Evolutionary conservation across 1,284 basidiomycete genomes (phyloP), one percentile per base, ranked within the genome.

Genomic region (Ceratobasidium sp.): DNA sequence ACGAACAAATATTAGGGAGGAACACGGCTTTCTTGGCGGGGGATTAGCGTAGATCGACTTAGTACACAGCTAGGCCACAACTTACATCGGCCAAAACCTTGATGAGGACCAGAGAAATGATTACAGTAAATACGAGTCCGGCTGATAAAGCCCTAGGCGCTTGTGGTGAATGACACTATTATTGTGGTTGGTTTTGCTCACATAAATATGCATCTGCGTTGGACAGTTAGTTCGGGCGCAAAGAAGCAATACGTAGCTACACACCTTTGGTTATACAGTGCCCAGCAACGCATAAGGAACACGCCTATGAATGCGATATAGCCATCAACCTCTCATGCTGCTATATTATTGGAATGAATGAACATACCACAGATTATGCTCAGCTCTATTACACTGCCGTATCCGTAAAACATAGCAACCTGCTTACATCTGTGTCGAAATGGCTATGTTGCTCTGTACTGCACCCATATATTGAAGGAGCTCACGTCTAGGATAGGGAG

Each of bases 221-320:
- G 12, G n/a, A 20, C 10, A 52, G 50, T n/a, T n/a, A 52, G 14
- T 52, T n/a, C 5, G 50, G 14, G 5, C 14, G n/a, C 50, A 52
- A 52, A 52, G 50, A 52, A 14, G 50, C 50, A 41, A 41, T 41
- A 41, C 10, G 38, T 41, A 41, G 38, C 38, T 20, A 44, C 66
- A 7, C 27, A 68, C 66, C 38, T 68, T 54, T 30, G 48, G 30
- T 41, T 41, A 35, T 68, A 68, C 44, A 68, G 50, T 14, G 66
- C 66, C 66, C 66, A 68, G 27, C 66, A 68, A 16, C 66, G 66
- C 38, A 68, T 35, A 7, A 54, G n/a, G 10, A 68, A 68, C 23
- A 66, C 23, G 12, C 41, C 65, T 66, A 23, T 20, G n/a, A 54
- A 7, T 18, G n/a, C n/a, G n/a, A 14, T 23, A 55, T 23, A 12